phyloP scores from a whole-genome alignment of 179 eudicot species.

The Sideroxylon spinosum region DNA sequence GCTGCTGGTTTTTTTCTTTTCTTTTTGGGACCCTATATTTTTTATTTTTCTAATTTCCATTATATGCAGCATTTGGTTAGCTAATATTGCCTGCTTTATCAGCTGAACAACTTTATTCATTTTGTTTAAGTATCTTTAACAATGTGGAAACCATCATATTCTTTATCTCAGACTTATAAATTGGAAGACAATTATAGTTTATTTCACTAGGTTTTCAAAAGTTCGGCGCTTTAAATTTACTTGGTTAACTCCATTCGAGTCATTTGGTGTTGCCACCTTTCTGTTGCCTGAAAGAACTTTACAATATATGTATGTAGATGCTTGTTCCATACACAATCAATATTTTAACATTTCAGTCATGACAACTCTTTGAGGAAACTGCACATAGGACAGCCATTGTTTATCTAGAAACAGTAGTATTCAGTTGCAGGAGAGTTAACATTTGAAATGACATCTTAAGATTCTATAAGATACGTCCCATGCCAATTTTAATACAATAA shows the following conservation, averaged over 20 bases:
- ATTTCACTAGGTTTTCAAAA: not conserved
- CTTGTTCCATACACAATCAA: not conserved
- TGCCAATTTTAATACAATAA: not conserved
- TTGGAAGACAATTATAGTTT: not conserved
- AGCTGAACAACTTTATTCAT: not conserved
- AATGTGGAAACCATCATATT: not conserved
- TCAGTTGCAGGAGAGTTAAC: not conserved
- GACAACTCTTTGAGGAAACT: not conserved
- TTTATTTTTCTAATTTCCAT: constrained; percentile 1
- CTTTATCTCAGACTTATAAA: not conserved
- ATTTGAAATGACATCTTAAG: not conserved
- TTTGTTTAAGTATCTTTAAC: not conserved
- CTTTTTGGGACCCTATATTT: not conserved
- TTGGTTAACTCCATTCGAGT: not conserved
- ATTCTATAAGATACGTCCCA: not conserved
- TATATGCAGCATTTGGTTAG: not conserved
- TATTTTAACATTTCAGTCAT: not conserved
- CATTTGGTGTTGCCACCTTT: not conserved
- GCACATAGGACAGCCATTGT: not conserved
- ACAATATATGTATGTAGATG: not conserved
- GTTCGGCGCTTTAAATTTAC: not conserved
- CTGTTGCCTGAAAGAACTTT: not conserved
- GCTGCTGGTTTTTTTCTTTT: not conserved
- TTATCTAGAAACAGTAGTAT: not conserved
- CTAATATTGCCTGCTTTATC: constrained; percentile 2